Base-by-base conservation (phyloP, 352 stramenopile species). In the Thalassiosira exigua region DNA sequence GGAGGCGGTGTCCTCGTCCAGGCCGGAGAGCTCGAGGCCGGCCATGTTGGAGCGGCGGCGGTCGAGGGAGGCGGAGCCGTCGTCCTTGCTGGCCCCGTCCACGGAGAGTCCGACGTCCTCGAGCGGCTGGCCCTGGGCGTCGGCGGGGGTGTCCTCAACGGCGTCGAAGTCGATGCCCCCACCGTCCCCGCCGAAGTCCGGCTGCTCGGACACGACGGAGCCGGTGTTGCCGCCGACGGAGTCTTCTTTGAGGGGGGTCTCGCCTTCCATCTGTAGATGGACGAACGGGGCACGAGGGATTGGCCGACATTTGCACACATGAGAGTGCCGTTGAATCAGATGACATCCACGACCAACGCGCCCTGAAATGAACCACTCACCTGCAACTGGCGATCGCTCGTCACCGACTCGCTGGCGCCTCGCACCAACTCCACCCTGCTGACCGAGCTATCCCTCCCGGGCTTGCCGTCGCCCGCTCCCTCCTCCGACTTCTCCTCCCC, bases 391-490 rank as follows among this genome's bases (percentile, higher is more conserved):
- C 73, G 64, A 68, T 82, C 73, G 21, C 58, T 73, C 14, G 73
- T 41, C 54, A 82, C 51, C 14, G 73, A 82, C 68, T 76, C 73
- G 59, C 66, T 72, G 0, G 76, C 76, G 30, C 70, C 69, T 60
- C 76, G 70, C 22, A 81, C 69, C 29, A 85, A 57, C 36, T 85
- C 76, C 48, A 81, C 70, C 26, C 73, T 71, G 12, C 56, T 70
- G 41, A 51, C 56, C 29, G 52, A 53, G 64, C 64, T 79, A 46
- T 75, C 75, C 27, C 69, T 66, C 54, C 69, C 60, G 29, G 39
- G 44, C 4, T 41, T 30, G 51, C 19, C 62, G n/a, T n/a, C n/a
- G n/a, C n/a, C n/a, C n/a, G n/a, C n/a, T n/a, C n/a, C n/a, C n/a
- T n/a, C 57, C 56, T 58, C 62, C 62, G 21, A 52, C 4, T 68